Evolutionary conservation across 345 rosid genomes (phyloP).

Genomic region (Raphanus raphanistrum): DNA sequence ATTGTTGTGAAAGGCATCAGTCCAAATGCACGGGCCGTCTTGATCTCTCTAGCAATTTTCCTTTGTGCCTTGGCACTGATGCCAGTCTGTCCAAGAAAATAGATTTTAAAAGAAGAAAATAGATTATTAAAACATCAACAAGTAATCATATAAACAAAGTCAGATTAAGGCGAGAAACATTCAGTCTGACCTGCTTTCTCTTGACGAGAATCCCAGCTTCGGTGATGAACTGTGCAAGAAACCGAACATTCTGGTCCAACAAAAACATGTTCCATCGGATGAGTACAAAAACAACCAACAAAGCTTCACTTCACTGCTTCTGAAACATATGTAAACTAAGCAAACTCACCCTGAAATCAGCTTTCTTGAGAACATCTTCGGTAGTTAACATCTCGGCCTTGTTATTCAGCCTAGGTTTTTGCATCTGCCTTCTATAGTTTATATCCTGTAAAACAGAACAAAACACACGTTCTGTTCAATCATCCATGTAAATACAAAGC

Average conservation of each 20-base stretch:
- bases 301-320: neutral
- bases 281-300: neutral
- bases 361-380: slow-evolving; percentile 57
- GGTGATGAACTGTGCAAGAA: slow-evolving; percentile 78
- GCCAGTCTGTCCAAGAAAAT: slow-evolving; percentile 52
- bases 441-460: slow-evolving; percentile 50
- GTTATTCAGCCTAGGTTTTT: slow-evolving; percentile 28
- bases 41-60: slow-evolving; percentile 92
- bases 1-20: slow-evolving; percentile 91
- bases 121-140: neutral
- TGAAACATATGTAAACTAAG: slow-evolving; percentile 9
- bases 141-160: neutral
- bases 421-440: slow-evolving; percentile 49
- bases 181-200: slow-evolving; percentile 62
- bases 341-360: slow-evolving; percentile 80
- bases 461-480: neutral
- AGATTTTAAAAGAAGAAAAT: neutral
- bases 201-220: slow-evolving; percentile 81
- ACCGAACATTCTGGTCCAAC: slow-evolving; percentile 78
- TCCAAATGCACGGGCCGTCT: slow-evolving; percentile 90
- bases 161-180: neutral
- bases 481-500: neutral
- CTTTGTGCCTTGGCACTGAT: slow-evolving; percentile 95
- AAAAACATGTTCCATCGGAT: slow-evolving; percentile 4
- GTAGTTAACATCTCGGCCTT: slow-evolving; percentile 57